Evolutionary conservation across 371 early-diverging fungal species (phyloP), one percentile per base, ranked within the genome.

Genomic region (Sanchytrium tribonematis): DNA sequence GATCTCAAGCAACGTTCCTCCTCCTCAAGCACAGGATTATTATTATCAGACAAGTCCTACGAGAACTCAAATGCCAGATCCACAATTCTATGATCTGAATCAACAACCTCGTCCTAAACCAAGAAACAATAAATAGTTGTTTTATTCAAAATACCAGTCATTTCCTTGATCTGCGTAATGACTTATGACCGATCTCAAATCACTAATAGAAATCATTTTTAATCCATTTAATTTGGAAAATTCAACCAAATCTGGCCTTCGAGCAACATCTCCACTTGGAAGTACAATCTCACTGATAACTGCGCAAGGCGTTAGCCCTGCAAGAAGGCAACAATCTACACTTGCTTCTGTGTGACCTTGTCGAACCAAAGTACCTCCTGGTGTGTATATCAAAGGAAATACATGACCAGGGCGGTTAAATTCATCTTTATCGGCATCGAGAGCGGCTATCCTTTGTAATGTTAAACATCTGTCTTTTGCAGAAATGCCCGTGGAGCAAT

Each of bases 321-420:
- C 85, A 68, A 97, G 78, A 71, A 83, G 81, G 74, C 89, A 88
- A 67, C 93, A 78, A 75, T 96, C 97, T 68, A 93, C 83, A 1
- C 83, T 83, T 1, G 95, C 93, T 74, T 97, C 97, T 17, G 95
- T 96, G 72, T 96, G 97, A 0, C 97, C 95, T 12, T 85, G 81
- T 12, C 95, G 85, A 68, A 80, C 77, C 66, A 93, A 74, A 0
- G 88, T 85, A 0, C 94, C 93, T 31, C 85, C 86, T 31, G 80
- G 80, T 28, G 83, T 82, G 30, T 87, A 83, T 29, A 90, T 84
- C 70, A 96, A 80, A 27, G 97, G 97, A 30, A 97, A 80, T 31
- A 94, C 85, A 75, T 97, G 97, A 1, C 97, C 97, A 0, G 95
- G 97, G 69, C 90, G 83, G 69, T 81, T 80, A 71, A 97, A 88